Percentiles rank a stretch among this genome's conserved stretches.
phyloP scores from a whole-genome alignment of 2,329 filamentous ascomycete genomes.

The Colletotrichum abscissum region DNA sequence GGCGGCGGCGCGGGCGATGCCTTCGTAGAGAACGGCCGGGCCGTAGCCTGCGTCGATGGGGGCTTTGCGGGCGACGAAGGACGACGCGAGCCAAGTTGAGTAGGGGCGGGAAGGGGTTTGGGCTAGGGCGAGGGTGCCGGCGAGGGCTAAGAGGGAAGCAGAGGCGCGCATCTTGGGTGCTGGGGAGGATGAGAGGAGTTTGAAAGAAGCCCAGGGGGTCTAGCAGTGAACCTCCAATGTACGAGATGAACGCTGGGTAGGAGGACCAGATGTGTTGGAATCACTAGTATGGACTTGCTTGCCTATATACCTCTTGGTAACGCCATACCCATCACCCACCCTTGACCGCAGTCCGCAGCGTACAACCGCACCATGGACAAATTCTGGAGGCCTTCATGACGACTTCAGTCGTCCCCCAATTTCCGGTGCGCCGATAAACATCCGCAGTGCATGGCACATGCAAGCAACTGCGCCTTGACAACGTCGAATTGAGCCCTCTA shows the following conservation, averaged over 20 bases:
- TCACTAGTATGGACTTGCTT: not conserved
- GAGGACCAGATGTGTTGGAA: not conserved
- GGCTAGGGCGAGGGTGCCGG: not conserved
- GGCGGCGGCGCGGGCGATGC: constrained; percentile 22
- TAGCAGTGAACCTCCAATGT: too few species aligned
- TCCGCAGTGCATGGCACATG: not conserved
- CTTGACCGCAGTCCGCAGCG: not conserved
- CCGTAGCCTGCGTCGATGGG: constrained; percentile 17
- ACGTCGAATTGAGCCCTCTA: not conserved
- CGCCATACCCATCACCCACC: too few species aligned
- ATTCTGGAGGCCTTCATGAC: not conserved
- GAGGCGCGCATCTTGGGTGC: not conserved
- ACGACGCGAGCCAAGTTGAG: constrained; percentile 27
- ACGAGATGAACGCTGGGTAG: not conserved
- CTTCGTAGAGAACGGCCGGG: constrained; percentile 27
- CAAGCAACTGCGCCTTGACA: not conserved
- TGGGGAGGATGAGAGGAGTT: not conserved
- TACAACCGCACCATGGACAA: not conserved
- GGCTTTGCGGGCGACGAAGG: constrained; percentile 19
- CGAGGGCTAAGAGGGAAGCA: not conserved
- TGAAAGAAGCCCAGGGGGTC: too few species aligned
- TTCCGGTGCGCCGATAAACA: not conserved
- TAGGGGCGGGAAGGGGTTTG: not conserved
- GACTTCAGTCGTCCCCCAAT: not conserved
- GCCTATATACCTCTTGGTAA: not conserved